A percentile compares a stretch with the other conserved stretches of the same genome.
These are phyloP conservation scores for Cladosporium sphaerospermum DNA, from an alignment of 2,329 filamentous ascomycete species.

Conservation along the genomic window DNA sequence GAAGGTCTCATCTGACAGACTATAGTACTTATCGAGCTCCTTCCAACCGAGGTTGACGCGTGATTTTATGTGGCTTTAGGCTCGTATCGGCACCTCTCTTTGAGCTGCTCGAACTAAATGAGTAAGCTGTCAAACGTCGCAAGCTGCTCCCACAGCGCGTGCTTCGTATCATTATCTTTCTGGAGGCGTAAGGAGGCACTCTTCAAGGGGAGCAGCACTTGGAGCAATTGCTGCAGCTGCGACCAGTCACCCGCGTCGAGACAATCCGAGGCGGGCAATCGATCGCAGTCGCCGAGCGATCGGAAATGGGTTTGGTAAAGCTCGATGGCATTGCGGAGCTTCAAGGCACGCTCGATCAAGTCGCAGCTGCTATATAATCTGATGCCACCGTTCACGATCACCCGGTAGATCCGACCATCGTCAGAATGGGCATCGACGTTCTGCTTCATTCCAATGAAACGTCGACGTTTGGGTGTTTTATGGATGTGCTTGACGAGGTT, in stretches of 20 bases:
- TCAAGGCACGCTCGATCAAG: not conserved
- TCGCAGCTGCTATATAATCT: not conserved
- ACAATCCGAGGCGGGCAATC: not conserved
- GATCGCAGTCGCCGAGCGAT: not conserved
- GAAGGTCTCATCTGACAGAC: not conserved
- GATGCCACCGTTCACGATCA: not conserved
- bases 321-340: not conserved
- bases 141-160: not conserved
- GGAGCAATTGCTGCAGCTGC: not conserved
- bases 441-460: not conserved
- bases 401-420: not conserved
- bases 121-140: not conserved
- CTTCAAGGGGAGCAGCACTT: not conserved
- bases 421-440: not conserved
- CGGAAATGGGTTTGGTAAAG: not conserved
- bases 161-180: not conserved
- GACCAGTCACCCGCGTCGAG: not conserved
- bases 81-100: not conserved
- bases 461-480: not conserved
- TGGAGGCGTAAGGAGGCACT: not conserved
- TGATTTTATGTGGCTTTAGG: not conserved
- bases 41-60: slow-evolving; percentile 1
- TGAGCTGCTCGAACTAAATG: not conserved
- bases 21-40: slow-evolving; percentile 2
- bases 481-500: not conserved